Evolutionary conservation across 495 filamentous ascomycete genomes (phyloP), one percentile per base, ranked within the genome.

Genomic region (Collariella sp.): DNA sequence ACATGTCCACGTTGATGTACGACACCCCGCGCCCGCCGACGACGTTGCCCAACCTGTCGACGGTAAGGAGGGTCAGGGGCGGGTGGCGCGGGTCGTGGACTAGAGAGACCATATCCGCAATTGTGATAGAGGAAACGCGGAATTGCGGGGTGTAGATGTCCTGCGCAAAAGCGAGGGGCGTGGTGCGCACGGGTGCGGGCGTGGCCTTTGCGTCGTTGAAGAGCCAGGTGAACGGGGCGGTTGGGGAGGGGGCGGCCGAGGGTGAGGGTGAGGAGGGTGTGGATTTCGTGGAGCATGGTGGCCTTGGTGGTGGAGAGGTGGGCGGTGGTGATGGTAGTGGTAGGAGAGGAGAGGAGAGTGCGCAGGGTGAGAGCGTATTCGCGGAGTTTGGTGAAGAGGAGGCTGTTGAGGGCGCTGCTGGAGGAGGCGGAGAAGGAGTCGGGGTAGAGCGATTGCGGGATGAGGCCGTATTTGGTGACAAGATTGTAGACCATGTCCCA

Each of bases 401-500:
- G 72, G 60, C 72, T 78, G 67, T 88, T 85, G 76, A 94, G 83
- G 31, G 76, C 72, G 11, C 70, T 62, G 48, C 83, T 86, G 49
- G 82, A 80, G 72, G 78, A 78, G 6, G 89, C 87, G 57, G 87
- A 87, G 73, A 76, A 89, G 38, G 75, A 78, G 63, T 95, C 89
- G 0, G 89, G 88, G 57, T 91, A 94, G 5, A 94, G 68, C 0
- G 72, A 67, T 66, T 93, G 87, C 26, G 89, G 89, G 1, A 91
- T 79, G 18, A 94, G 76, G 22, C 89, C 89, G 57, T 93, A 95
- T 71, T 95, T 95, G 45, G 79, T 62, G 16, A 93, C 87, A 13
- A 95, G 71, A 57, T 93, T 95, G 40, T 84, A 87, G 18, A 88
- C 83, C 88, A 95, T 94, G 67, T 95, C 89, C 87, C 87, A 95